These are phyloP conservation scores for Furcasterigmium furcatum DNA, from an alignment of 2,329 filamentous ascomycete genomes.

Conservation along the genomic window DNA sequence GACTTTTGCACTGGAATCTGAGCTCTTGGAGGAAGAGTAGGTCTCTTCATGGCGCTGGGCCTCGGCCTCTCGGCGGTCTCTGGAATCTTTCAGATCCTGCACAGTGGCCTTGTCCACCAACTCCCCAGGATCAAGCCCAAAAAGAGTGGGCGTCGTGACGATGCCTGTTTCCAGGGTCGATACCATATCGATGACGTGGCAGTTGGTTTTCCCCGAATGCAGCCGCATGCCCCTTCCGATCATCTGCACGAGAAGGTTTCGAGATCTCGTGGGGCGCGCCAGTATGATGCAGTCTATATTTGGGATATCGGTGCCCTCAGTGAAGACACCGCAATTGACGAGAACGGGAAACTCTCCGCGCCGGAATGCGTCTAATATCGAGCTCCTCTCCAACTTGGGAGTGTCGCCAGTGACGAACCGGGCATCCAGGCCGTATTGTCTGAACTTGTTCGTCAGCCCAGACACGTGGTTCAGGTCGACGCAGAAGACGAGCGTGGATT, in stretches of 20 bases:
- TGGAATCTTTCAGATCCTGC: conserved; percentile 56
- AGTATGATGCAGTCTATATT: conserved; percentile 94
- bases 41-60: conserved; percentile 25
- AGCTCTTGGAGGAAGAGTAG: conserved; percentile 4
- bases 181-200: conserved; percentile 96
- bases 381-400: conserved; percentile 60
- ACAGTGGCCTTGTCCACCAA: conserved; percentile 66
- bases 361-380: conserved; percentile 73
- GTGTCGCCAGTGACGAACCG: conserved; percentile 85
- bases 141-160: conserved; percentile 85
- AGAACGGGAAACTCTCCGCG: conserved; percentile 78
- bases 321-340: conserved; percentile 94
- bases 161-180: conserved; percentile 81
- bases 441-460: conserved; percentile 72
- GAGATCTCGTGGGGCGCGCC: conserved; percentile 82
- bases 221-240: conserved; percentile 91
- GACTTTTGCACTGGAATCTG: conserved; percentile 5
- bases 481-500: conserved; percentile 91
- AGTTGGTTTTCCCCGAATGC: conserved; percentile 76
- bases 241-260: conserved; percentile 96
- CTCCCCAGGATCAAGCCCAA: conserved; percentile 83
- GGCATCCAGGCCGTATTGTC: conserved; percentile 75
- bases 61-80: conserved; percentile 42
- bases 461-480: conserved; percentile 83
- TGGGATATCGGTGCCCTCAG: conserved; percentile 95